Conservation (phyloP, 106 monocot genomes). For the Amphibolis antarctica region DNA sequence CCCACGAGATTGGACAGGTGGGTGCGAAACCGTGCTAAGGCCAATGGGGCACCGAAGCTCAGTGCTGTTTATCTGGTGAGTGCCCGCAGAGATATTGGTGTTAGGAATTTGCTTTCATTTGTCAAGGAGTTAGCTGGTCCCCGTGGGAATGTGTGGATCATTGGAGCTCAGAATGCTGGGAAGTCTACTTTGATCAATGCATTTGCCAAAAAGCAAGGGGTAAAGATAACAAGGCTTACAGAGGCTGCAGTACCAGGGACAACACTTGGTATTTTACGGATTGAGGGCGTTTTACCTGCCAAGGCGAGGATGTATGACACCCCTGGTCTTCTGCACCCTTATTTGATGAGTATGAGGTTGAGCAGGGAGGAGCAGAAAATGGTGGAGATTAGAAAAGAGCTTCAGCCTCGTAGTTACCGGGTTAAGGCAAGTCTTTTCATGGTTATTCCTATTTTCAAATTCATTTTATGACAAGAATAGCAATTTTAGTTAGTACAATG, state of each 20-base stretch:
- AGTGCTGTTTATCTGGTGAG: constrained; percentile 74
- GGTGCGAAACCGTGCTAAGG: constrained; percentile 79
- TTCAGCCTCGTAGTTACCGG: constrained; percentile 63
- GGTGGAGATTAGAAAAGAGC: constrained; percentile 93
- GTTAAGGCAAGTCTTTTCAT: constrained; percentile 46
- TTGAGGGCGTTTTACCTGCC: constrained; percentile 72
- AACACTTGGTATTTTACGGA: constrained; percentile 77
- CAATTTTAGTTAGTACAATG: too few species aligned
- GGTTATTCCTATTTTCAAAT: too few species aligned
- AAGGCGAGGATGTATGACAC: constrained; percentile 99
- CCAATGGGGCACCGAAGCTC: constrained; percentile 69
- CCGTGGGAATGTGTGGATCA: constrained; percentile 90
- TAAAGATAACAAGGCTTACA: constrained; percentile 55
- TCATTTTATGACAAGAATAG: too few species aligned
- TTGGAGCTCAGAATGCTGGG: constrained; percentile 97
- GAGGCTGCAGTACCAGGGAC: constrained; percentile 94
- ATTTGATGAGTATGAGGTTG: constrained; percentile 72
- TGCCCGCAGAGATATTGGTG: constrained; percentile 68
- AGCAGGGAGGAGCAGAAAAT: constrained; percentile 91
- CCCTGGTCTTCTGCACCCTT: constrained; percentile 86
- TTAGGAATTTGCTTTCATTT: constrained; percentile 70
- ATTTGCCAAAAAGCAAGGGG: constrained; percentile 67
- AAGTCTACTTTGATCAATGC: constrained; percentile 94
- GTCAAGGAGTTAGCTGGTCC: constrained; percentile 78
- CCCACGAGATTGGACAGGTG: constrained; percentile 76